These are phyloP conservation scores for Trypethelium eluteriae DNA, from an alignment of 495 filamentous ascomycete genomes.

Conservation along the genomic window DNA sequence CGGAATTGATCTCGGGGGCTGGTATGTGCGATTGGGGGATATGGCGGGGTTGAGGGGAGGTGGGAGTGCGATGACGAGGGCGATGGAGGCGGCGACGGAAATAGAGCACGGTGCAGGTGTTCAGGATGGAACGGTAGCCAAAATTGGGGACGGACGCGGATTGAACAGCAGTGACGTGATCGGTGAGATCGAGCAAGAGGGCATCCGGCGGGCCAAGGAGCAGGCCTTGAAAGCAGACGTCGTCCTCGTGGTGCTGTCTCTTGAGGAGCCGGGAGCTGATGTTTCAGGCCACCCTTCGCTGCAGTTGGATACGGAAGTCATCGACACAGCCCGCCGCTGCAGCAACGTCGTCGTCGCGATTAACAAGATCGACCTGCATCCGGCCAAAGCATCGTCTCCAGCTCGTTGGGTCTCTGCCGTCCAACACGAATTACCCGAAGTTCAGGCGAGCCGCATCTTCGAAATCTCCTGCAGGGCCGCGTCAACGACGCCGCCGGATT, in stretches of 20 bases:
- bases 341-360: constrained; percentile 62
- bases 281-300: constrained; percentile 33
- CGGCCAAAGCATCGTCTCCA: constrained; percentile 15
- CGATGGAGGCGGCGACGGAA: background rate
- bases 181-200: constrained; percentile 77
- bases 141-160: constrained; percentile 22
- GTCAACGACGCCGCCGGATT: constrained; percentile 31
- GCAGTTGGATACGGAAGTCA: constrained; percentile 50
- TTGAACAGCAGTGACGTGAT: constrained; percentile 29
- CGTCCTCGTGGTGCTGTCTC: constrained; percentile 68
- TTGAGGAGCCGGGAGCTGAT: constrained; percentile 42
- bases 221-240: constrained; percentile 79
- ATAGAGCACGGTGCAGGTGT: background rate
- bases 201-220: constrained; percentile 76
- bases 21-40: constrained; percentile 80
- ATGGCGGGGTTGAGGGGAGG: constrained; percentile 70
- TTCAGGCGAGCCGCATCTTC: constrained; percentile 45
- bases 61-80: constrained; percentile 22
- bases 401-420: constrained; percentile 24
- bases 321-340: constrained; percentile 49
- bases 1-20: constrained; percentile 82
- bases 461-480: constrained; percentile 58
- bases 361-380: constrained; percentile 72
- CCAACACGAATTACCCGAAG: constrained; percentile 19
- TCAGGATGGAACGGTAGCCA: constrained; percentile 6